Conservation (phyloP, 129 eudicot species). For the Helianthus tuberosus region DNA sequence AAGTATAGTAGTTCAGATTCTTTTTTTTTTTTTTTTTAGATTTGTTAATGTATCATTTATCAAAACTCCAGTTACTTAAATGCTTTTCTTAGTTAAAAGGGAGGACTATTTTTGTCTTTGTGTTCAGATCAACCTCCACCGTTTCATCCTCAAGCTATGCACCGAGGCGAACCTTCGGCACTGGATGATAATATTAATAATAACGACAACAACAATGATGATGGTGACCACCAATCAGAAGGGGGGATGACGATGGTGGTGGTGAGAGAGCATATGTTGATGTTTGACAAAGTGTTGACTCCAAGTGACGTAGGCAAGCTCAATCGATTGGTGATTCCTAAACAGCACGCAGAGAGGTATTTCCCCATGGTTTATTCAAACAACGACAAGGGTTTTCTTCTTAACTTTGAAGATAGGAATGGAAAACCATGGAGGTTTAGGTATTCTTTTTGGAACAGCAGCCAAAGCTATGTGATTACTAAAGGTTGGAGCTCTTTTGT, state of each 20-base stretch:
- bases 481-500: constrained; percentile 97
- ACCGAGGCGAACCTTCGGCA: constrained; percentile 25
- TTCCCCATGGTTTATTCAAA: constrained; percentile 80
- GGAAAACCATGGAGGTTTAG: constrained; percentile 95
- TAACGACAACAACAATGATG: not conserved
- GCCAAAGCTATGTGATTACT: constrained; percentile 97
- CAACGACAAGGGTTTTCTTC: constrained; percentile 69
- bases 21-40: too few relatives aligned
- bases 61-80: too few relatives aligned
- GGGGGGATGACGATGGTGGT: constrained; percentile 34
- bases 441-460: constrained; percentile 95
- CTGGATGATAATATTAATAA: not conserved
- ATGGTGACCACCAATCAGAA: constrained; percentile 4
- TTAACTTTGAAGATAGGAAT: constrained; percentile 78
- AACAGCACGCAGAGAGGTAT: constrained; percentile 91
- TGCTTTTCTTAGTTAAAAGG: too few relatives aligned
- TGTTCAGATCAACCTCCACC: constrained; percentile 15
- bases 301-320: constrained; percentile 98
- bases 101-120: too few relatives aligned
- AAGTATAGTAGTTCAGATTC: too few relatives aligned
- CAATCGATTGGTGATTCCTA: constrained; percentile 89
- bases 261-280: constrained; percentile 61
- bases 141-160: constrained; percentile 26
- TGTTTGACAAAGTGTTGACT: constrained; percentile 94
- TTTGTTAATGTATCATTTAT: too few relatives aligned